Base-by-base conservation (phyloP, 768 basidiomycete genomes). In the Auricularia sp. region DNA sequence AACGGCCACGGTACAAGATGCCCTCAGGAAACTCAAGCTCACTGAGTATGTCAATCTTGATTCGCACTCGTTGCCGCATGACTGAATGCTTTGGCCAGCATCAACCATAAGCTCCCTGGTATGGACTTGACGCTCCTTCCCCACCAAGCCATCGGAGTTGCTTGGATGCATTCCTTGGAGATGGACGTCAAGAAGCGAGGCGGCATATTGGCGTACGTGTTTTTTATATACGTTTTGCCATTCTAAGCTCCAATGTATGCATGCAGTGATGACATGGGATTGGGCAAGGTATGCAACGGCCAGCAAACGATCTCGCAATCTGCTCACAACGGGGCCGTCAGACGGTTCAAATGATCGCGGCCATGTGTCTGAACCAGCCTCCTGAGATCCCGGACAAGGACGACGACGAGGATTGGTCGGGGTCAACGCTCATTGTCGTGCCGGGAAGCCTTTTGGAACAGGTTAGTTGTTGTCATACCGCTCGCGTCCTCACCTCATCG, bases 261-360 rank as follows among this genome's bases (percentile, higher is more conserved):
- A 58, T 63, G 39, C 67, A 85, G 84, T 8, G 86, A 88, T 70
- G 86, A 89, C 61, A 88, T 89, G 87, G 87, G 86, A 64, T 78
- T 87, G 35, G 84, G 83, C 70, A 61, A 65, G 35, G 74, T 71
- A 35, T 65, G 3, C 88, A 29, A 29, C 29, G 29, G 29, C 29
- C 29, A 29, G 29, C 29, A 29, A 29, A 29, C 29, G 29, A 29
- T 29, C 29, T 29, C 29, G 29, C 29, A 29, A 29, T 29, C 29
- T 29, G 29, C 29, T 29, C 29, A 29, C 29, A 29, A 29, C 29
- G 29, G 29, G 29, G 29, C 29, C 29, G 29, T 29, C 29, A 90
- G 75, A 89, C 88, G 7, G 84, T 90, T 1, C 88, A 90, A 71
- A 87, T 88, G 83, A 90, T 92, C 59, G 90, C 90, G 3, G 83